phyloP scores from a whole-genome alignment of 306 rosid genomes.

The Begonia fuchsioides region DNA sequence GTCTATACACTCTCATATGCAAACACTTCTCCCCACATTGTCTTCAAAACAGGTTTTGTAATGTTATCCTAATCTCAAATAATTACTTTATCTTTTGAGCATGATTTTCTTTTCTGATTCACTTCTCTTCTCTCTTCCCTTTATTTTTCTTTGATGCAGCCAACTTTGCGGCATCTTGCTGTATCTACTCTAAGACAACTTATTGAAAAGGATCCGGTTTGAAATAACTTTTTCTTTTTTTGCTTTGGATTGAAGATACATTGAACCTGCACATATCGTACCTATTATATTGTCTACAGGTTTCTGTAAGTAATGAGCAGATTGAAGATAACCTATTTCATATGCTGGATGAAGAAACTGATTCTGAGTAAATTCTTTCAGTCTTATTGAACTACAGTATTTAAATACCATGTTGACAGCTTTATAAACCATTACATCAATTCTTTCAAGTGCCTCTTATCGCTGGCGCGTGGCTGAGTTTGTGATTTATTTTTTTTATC shows the following conservation, averaged over 20 bases:
- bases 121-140: slow-evolving; percentile 2
- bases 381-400: too few relatives aligned
- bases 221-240: slow-evolving; percentile 14
- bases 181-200: slow-evolving; percentile 88
- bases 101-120: background rate
- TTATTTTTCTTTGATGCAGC: slow-evolving; percentile 31
- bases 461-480: too few relatives aligned
- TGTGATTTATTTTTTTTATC: too few relatives aligned
- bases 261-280: too few relatives aligned
- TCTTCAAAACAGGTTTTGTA: slow-evolving; percentile 58
- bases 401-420: too few relatives aligned
- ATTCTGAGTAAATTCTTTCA: slow-evolving; percentile 54
- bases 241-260: too few relatives aligned
- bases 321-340: slow-evolving; percentile 79
- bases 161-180: slow-evolving; percentile 87
- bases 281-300: slow-evolving; percentile 34
- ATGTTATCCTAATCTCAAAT: background rate
- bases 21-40: slow-evolving; percentile 35
- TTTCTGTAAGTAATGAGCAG: slow-evolving; percentile 62
- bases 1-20: slow-evolving; percentile 64
- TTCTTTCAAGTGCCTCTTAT: too few relatives aligned
- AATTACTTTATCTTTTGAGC: slow-evolving; percentile 9
- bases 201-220: slow-evolving; percentile 88
- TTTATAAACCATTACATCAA: too few relatives aligned
- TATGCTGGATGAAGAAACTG: slow-evolving; percentile 98